phyloP scores from a whole-genome alignment of 192 early-diverging fungal genomes.

The Gryganskiella cystojenkinii region DNA sequence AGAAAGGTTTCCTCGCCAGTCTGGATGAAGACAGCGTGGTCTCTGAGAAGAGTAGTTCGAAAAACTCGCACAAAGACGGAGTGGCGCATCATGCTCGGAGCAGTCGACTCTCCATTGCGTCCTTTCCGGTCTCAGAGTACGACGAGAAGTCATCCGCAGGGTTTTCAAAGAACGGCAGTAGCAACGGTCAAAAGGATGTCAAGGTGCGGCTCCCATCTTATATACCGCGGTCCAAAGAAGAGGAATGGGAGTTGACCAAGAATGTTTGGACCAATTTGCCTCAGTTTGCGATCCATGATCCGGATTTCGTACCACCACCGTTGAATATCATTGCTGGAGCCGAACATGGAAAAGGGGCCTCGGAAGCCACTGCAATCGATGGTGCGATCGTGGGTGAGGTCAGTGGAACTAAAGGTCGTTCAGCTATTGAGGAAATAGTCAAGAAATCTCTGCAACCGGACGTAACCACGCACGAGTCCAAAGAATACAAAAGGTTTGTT shows the following conservation, averaged over 20 bases:
- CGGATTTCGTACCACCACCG: slow-evolving; percentile 17
- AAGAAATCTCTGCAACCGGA: slow-evolving; percentile 17
- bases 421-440: slow-evolving; percentile 32
- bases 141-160: slow-evolving; percentile 17
- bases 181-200: slow-evolving; percentile 6
- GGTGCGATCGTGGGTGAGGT: neutral
- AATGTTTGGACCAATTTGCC: slow-evolving; percentile 48
- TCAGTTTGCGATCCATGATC: slow-evolving; percentile 37
- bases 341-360: neutral
- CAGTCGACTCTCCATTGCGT: slow-evolving; percentile 30
- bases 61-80: slow-evolving; percentile 18
- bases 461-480: slow-evolving; percentile 23
- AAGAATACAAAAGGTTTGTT: slow-evolving; percentile 36
- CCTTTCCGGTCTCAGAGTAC: slow-evolving; percentile 21
- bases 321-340: neutral
- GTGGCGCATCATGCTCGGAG: slow-evolving; percentile 18
- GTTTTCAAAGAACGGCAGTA: neutral
- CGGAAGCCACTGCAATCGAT: neutral
- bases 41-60: slow-evolving; percentile 4
- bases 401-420: slow-evolving; percentile 17
- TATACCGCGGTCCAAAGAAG: slow-evolving; percentile 27
- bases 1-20: slow-evolving; percentile 29
- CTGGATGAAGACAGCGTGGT: slow-evolving; percentile 15
- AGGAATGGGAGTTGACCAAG: slow-evolving; percentile 47
- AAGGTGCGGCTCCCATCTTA: slow-evolving; percentile 29